Percentiles rank a stretch among this genome's conserved stretches.
These are phyloP conservation scores for Colletotrichum siamense DNA, from an alignment of 2,329 filamentous ascomycete genomes.

Conservation along the genomic window DNA sequence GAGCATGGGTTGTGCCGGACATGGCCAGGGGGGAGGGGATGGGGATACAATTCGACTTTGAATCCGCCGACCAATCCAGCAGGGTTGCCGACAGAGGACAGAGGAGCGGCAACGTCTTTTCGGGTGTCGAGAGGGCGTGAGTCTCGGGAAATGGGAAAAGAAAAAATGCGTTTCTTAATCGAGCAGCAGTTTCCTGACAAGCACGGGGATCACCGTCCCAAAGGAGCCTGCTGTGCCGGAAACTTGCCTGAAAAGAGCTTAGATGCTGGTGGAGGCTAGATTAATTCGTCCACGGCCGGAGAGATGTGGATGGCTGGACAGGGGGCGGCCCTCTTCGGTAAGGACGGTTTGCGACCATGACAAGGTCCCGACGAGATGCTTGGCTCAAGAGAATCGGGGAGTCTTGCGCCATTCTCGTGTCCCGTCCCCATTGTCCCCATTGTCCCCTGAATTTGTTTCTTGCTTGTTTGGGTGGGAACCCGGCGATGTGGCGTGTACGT, in stretches of 20 bases:
- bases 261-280: constrained; percentile 23
- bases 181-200: constrained; percentile 36
- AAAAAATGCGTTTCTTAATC: constrained; percentile 36
- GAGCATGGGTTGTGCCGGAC: not conserved
- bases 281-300: constrained; percentile 12
- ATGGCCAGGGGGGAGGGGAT: not conserved
- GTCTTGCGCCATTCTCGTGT: constrained; percentile 17
- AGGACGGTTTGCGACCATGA: constrained; percentile 28
- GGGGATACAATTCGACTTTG: not conserved
- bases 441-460: constrained; percentile 14
- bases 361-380: constrained; percentile 17
- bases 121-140: not conserved
- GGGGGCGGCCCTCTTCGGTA: constrained; percentile 26
- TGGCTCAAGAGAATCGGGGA: constrained; percentile 15
- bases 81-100: not conserved
- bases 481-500: constrained; percentile 14
- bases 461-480: constrained; percentile 19
- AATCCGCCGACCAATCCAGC: not conserved
- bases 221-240: constrained; percentile 41
- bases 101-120: not conserved
- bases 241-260: constrained; percentile 39
- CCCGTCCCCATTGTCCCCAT: not conserved
- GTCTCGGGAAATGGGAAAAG: constrained; percentile 17
- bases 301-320: constrained; percentile 4
- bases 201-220: constrained; percentile 39